phyloP scores from a whole-genome alignment of 306 rosid genomes.

The Begonia loranthoides region DNA sequence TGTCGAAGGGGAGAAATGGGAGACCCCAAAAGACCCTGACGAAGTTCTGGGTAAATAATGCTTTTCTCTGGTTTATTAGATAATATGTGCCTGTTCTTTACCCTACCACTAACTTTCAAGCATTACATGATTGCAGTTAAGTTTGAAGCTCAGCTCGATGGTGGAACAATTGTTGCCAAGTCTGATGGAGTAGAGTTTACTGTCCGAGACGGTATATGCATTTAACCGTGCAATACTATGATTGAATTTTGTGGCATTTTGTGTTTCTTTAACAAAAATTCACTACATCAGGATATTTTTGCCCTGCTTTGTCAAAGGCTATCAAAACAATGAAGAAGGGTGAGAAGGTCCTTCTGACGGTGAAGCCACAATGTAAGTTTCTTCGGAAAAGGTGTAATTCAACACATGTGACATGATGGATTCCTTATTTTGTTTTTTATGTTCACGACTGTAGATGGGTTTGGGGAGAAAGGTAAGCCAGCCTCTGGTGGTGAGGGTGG shows the following conservation, averaged over 20 bases:
- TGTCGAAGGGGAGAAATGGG: constrained; percentile 59
- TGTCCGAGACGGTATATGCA: constrained; percentile 38
- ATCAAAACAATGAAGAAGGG: constrained; percentile 88
- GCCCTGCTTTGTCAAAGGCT: constrained; percentile 67
- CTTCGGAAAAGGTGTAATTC: no score
- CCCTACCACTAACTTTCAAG: neutral
- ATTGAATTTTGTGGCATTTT: neutral
- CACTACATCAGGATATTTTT: constrained; percentile 37
- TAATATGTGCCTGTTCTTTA: no score
- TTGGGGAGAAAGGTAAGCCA: constrained; percentile 66
- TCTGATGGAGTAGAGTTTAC: constrained; percentile 74
- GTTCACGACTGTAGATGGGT: constrained; percentile 38
- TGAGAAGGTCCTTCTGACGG: constrained; percentile 58
- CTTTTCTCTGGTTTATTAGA: no score
- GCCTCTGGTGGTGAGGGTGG: constrained; percentile 44
- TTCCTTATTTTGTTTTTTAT: neutral
- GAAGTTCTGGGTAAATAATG: constrained; percentile 38
- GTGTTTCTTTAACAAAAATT: neutral
- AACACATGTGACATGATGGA: no score
- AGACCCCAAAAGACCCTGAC: constrained; percentile 61
- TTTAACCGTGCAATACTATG: neutral
- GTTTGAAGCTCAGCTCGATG: constrained; percentile 59
- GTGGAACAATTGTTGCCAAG: constrained; percentile 51
- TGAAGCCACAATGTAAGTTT: constrained; percentile 60
- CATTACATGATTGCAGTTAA: constrained; percentile 31